Conservation (phyloP, 306 rosid species). For the Vachellia pachyceras region DNA sequence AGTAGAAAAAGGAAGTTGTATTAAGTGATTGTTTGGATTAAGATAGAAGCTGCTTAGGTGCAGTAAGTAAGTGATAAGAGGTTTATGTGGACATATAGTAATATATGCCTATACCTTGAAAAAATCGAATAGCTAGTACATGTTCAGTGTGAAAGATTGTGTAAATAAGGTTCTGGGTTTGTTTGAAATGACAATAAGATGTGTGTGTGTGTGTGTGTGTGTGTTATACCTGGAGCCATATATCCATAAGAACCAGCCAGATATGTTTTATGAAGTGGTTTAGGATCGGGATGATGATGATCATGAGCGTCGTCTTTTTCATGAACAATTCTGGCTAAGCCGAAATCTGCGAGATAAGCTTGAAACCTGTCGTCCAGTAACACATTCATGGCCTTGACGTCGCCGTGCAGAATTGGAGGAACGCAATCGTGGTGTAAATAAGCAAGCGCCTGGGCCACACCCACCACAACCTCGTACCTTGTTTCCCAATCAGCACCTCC, state of each 20-base stretch:
- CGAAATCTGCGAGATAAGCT: conserved; percentile 93
- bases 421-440: conserved; percentile 94
- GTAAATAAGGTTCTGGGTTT: neutral
- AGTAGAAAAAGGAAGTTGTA: too few relatives aligned
- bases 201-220: too few relatives aligned
- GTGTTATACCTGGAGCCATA: conserved; percentile 99
- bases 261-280: conserved; percentile 62
- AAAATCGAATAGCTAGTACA: too few relatives aligned
- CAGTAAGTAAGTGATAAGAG: too few relatives aligned
- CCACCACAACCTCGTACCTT: conserved; percentile 74
- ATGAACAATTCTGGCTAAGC: conserved; percentile 66
- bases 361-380: conserved; percentile 68
- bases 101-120: too few relatives aligned
- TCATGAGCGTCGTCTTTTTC: conserved; percentile 29
- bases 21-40: too few relatives aligned
- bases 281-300: conserved; percentile 28
- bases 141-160: too few relatives aligned
- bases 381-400: conserved; percentile 95
- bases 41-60: too few relatives aligned
- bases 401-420: conserved; percentile 90
- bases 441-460: conserved; percentile 89
- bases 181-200: neutral
- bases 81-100: too few relatives aligned
- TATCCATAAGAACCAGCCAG: conserved; percentile 98
- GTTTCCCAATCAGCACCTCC: conserved; percentile 86